Percentiles rank a stretch among this genome's conserved stretches.
phyloP scores from a whole-genome alignment of 352 stramenopile genomes.

The Globisporangium iwayamae region DNA sequence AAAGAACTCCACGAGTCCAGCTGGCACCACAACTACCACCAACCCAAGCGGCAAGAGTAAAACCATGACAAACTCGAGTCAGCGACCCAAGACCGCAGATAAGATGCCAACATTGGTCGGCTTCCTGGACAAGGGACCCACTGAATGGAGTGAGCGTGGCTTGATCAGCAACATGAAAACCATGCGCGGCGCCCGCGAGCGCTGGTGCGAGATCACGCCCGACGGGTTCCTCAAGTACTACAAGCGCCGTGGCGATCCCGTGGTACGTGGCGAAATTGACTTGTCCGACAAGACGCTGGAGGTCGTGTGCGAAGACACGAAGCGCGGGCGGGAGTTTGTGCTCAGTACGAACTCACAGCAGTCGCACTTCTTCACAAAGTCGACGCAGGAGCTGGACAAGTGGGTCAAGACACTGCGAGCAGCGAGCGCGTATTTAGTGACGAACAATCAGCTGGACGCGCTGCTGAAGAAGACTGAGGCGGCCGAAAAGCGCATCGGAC shows the following conservation, averaged over 20 bases:
- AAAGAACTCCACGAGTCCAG: conserved; percentile 8
- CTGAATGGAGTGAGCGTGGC: conserved; percentile 73
- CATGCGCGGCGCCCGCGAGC: conserved; percentile 80
- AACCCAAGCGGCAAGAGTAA: not conserved
- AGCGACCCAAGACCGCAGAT: conserved; percentile 31
- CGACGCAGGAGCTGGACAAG: conserved; percentile 57
- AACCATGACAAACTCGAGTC: conserved; percentile 2
- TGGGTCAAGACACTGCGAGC: conserved; percentile 80
- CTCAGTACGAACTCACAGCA: conserved; percentile 80
- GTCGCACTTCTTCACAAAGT: conserved; percentile 85
- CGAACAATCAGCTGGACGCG: conserved; percentile 32
- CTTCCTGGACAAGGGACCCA: conserved; percentile 85
- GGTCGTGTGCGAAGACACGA: conserved; percentile 74
- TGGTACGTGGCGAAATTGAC: conserved; percentile 82
- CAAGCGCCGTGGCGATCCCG: conserved; percentile 79
- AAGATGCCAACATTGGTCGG: conserved; percentile 74
- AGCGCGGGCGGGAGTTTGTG: conserved; percentile 74
- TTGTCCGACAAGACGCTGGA: conserved; percentile 76
- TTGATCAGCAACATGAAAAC: conserved; percentile 84
- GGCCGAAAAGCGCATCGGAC: conserved; percentile 17
- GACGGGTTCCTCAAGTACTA: conserved; percentile 83
- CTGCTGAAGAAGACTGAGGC: conserved; percentile 29
- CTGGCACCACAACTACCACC: conserved; percentile 19
- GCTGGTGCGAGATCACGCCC: conserved; percentile 77
- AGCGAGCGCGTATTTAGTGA: conserved; percentile 62